Evolutionary conservation across 805 yeast genomes (phyloP), one percentile per base, ranked within the genome.

Genomic region (Wickerhamiella lipophila): DNA sequence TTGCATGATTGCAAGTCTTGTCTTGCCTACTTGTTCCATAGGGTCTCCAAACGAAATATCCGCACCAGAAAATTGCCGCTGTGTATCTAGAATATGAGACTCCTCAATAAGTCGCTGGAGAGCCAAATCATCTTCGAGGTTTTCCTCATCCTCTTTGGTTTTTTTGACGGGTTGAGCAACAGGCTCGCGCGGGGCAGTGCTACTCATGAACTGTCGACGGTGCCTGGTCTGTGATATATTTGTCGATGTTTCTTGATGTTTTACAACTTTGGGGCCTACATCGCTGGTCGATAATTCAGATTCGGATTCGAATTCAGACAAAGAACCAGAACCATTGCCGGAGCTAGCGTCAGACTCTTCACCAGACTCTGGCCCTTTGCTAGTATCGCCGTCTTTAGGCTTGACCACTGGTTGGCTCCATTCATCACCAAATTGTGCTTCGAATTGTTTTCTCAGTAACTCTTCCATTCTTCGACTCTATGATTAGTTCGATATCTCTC

Each of bases 31-130:
- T 8, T 63, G 62, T 35, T 65, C 67, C 35, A 64, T 53, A 6
- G 61, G 61, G 38, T 62, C 67, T 9, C 55, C 53, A 9, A 56
- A 53, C 22, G 63, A 58, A 15, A 62, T 59, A 38, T 64, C 68
- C 1, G 66, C 68, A 3, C 69, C 68, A 0, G 62, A 42, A 41
- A 40, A 58, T 35, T 54, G 50, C 46, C 58, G 58, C 35, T 56
- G 55, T 19, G 52, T 50, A 25, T 55, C 48, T 21, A 69, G 65
- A 40, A 83, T 79, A 57, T 81, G 87, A 0, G 87, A 79, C 60
- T 82, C 89, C 51, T 69, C 69, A 26, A 82, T 66, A 19, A 82
- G 68, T 44, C 88, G 64, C 56, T 82, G 86, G 38, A 82, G 68
- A 49, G 77, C 83, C 27, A 81, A 56, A 59, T 81, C 89, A 58